A percentile compares a stretch with the other conserved stretches of the same genome.
These are phyloP conservation scores for Lactarius deliciosus DNA, from an alignment of 768 basidiomycete species.

Conservation along the genomic window DNA sequence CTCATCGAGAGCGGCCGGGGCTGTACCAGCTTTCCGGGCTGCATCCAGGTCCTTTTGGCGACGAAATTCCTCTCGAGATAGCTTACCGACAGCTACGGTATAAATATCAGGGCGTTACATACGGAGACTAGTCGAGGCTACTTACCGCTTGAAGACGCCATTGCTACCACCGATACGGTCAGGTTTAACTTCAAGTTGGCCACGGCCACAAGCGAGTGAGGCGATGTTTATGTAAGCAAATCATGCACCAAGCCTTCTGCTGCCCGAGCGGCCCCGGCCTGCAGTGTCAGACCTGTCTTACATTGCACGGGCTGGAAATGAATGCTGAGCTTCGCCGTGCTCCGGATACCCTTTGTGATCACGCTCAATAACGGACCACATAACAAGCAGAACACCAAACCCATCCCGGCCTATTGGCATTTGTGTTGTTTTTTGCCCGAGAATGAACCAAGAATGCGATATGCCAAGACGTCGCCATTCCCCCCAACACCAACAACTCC, in stretches of 20 bases:
- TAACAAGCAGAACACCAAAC: no score
- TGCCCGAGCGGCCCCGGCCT: no score
- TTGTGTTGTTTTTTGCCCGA: no score
- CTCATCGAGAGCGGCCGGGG: slow-evolving; percentile 92
- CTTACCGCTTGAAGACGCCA: slow-evolving; percentile 33
- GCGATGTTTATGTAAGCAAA: background rate
- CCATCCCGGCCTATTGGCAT: no score
- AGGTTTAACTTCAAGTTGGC: background rate
- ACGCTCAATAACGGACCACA: no score
- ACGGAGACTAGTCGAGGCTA: background rate
- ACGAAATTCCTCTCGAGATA: slow-evolving; percentile 92
- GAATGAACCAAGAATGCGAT: no score
- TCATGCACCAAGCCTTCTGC: no score
- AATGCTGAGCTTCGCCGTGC: no score
- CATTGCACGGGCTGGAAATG: no score
- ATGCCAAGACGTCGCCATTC: no score
- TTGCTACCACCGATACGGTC: slow-evolving; percentile 1
- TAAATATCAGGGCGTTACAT: slow-evolving; percentile 10
- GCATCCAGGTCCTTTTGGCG: slow-evolving; percentile 97
- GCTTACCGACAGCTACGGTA: slow-evolving; percentile 60
- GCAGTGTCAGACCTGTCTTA: no score
- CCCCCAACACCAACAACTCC: no score
- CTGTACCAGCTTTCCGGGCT: slow-evolving; percentile 97
- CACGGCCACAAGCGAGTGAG: background rate
- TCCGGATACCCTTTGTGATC: background rate